phyloP scores from a whole-genome alignment of 2,329 filamentous ascomycete species.

The Penicillium sp. region DNA sequence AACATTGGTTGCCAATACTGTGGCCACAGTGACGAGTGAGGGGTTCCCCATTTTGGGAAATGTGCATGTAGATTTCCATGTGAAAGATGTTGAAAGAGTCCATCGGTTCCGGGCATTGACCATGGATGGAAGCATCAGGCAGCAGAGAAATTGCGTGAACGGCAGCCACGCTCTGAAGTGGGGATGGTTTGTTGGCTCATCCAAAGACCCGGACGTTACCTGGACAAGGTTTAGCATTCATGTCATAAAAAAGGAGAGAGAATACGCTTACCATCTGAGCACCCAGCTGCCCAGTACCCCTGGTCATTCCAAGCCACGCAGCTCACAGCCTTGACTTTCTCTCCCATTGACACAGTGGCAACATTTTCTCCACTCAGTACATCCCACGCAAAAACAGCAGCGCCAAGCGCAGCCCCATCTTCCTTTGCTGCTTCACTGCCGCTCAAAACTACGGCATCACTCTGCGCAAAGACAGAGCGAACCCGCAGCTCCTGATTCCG shows the following conservation, averaged over 20 bases:
- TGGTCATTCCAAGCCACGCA: conserved; percentile 48
- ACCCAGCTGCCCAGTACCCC: conserved; percentile 42
- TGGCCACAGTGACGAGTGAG: conserved; percentile 5
- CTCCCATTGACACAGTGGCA: conserved; percentile 54
- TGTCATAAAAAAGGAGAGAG: neutral
- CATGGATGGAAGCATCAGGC: neutral
- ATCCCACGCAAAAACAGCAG: conserved; percentile 68
- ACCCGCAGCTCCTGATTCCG: conserved; percentile 71
- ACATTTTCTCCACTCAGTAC: conserved; percentile 68
- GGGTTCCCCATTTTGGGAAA: conserved; percentile 12
- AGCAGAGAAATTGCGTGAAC: neutral
- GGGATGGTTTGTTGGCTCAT: conserved; percentile 8
- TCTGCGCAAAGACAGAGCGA: conserved; percentile 70
- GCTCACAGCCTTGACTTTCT: conserved; percentile 44
- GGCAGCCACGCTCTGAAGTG: conserved; percentile 4
- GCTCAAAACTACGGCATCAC: conserved; percentile 73
- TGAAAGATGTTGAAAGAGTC: neutral
- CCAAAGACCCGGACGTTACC: conserved; percentile 27
- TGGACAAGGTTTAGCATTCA: conserved; percentile 8
- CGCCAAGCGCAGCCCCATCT: conserved; percentile 19
- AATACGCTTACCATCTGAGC: conserved; percentile 41
- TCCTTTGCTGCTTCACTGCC: conserved; percentile 65
- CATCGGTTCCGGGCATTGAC: no score
- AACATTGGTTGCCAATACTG: conserved; percentile 5
- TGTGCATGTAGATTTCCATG: neutral